Base-by-base conservation (phyloP, 305 asterid genomes). In the Fraxinus angustifolia region DNA sequence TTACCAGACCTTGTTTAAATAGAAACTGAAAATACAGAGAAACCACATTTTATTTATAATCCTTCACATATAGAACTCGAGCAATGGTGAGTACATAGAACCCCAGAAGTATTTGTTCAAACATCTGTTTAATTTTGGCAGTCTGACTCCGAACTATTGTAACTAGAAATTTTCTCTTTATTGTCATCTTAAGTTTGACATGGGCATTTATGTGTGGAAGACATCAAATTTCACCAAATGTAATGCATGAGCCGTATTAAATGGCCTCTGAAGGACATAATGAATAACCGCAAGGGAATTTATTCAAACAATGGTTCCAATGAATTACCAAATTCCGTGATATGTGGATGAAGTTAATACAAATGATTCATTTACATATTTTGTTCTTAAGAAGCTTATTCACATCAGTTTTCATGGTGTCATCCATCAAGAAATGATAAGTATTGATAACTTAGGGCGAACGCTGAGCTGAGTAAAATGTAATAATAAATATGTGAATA, bases 401-500 rank as follows among this genome's bases (percentile, higher is more conserved):
- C 48, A 45, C 67, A 45, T 56, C 62, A 40, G 79, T 48, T 28
- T 36, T 38, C 19, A 38, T 6, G 50, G 60, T 19, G 60, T 14
- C 14, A 6, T 19, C 31, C 58, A 38, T 38, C 68, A 58, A 21
- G 30, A 58, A 28, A 30, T 58, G 73, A 77, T 60, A 33, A 7
- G 8, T 60, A 74, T 19, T 30, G 31, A 58, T 14, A 53, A 11
- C 21, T 56, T 23, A 73, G 19, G 26, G 65, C 58, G 16, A 65
- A 60, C 16, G 21, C 53, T 21, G 45, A 58, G 42, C 70, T 21
- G 65, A 74, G 42, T 75, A 76, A 67, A n/a, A 36, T 82, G 16
- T 6, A n/a, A 77, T 31, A 38, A 75, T n/a, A 30, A 65, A 78
- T 71, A 76, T 28, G 50, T 68, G 50, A 30, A 45, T 74, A 73